Percentiles rank a stretch among this genome's conserved stretches.
These are phyloP conservation scores for Filobasidium floriforme DNA, from an alignment of 768 basidiomycete species.

Conservation along the genomic window DNA sequence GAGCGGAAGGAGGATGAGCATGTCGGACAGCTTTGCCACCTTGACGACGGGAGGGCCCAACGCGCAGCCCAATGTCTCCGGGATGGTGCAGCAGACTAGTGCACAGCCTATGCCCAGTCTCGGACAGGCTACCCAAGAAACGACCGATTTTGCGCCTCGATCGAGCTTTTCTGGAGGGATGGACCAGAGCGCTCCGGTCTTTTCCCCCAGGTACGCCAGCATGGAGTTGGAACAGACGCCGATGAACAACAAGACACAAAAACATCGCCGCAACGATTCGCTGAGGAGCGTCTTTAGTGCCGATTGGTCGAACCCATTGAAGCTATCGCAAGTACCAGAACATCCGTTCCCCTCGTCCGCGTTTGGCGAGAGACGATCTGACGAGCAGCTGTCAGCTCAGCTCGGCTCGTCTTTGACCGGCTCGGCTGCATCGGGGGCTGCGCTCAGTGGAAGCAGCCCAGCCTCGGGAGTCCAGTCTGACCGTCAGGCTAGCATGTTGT, in stretches of 20 bases:
- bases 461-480: background rate
- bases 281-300: conserved; percentile 3
- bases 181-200: conserved; percentile 1
- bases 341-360: background rate
- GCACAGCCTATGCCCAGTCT: background rate
- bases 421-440: background rate
- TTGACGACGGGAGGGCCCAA: background rate
- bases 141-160: background rate
- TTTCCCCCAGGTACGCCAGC: background rate
- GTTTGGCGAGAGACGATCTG: conserved; percentile 2
- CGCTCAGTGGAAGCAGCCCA: background rate
- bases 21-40: conserved; percentile 7
- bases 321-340: conserved; percentile 4
- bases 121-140: background rate
- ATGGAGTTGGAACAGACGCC: conserved; percentile 5
- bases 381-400: background rate
- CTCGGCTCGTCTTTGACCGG: background rate
- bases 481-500: background rate
- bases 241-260: conserved; percentile 10
- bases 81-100: background rate
- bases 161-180: background rate
- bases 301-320: background rate
- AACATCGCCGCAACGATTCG: conserved; percentile 2
- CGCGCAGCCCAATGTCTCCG: background rate
- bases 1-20: conserved; percentile 6